Evolutionary conservation across 2,329 filamentous ascomycete species (phyloP), one percentile per base, ranked within the genome.

Genomic region (Penicillium frequentans): DNA sequence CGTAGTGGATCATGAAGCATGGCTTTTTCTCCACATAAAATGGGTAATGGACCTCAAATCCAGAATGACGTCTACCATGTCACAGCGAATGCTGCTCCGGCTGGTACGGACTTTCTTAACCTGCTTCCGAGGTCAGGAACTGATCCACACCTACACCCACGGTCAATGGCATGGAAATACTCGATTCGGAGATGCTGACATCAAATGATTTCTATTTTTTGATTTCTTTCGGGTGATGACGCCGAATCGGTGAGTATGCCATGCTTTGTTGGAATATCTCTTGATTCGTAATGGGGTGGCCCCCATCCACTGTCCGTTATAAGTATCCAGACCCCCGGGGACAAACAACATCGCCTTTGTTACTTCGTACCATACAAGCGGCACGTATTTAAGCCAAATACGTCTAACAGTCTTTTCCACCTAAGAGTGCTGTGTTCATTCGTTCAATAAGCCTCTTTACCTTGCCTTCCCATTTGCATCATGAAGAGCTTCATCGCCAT

Each of bases 401-500:
- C 31, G 37, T 42, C 35, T n/a, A 24, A 29, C 48, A 19, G 46
- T 55, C 44, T 46, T 54, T 49, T 48, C 16, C 42, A 13, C 5
- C 6, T 37, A 49, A 19, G 33, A 49, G 43, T 45, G 11, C 48
- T 29, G 29, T 46, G 16, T 56, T 56, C 57, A 52, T 57, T 60
- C 62, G 45, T 56, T 60, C 13, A n/a, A 39, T 44, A 42, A 44
- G 43, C n/a, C 21, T 43, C 35, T 42, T 19, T 42, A 6, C 14
- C 26, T 24, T 33, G 29, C 48, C 21, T 52, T 48, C 29, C 29
- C 37, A 35, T 44, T 44, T 37, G 13, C 14, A 62, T 26, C 8
- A 79, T 80, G 75, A 77, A 73, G 65, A 70, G 68, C 49, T 63
- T 78, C 57, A 61, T 71, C 56, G 67, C 72, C 47, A 55, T 75